Conservation (phyloP, 2,329 filamentous ascomycete species). For the Epichloe sp. region DNA sequence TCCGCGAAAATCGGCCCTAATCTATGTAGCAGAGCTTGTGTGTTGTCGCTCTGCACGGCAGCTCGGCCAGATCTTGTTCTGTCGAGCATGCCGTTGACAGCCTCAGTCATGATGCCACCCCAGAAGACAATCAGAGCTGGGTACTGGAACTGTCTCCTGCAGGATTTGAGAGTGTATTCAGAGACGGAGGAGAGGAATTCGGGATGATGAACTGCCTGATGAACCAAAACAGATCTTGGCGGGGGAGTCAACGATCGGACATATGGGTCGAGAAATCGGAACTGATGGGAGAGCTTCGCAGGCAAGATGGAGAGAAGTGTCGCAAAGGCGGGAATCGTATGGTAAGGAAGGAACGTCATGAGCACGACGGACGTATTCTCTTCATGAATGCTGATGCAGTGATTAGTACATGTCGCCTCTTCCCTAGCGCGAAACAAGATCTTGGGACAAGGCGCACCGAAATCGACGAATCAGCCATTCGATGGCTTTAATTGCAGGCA, state of each 20-base stretch:
- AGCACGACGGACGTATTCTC: constrained; percentile 70
- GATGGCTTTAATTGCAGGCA: constrained; percentile 77
- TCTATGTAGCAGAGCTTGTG: constrained; percentile 61
- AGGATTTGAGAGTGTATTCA: constrained; percentile 62
- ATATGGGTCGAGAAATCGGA: constrained; percentile 80
- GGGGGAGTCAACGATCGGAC: constrained; percentile 66
- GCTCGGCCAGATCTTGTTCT: constrained; percentile 61
- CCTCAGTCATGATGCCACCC: constrained; percentile 77
- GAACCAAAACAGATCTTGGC: constrained; percentile 69
- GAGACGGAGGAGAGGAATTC: constrained; percentile 67
- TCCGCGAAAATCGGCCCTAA: constrained; percentile 60
- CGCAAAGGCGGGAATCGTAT: constrained; percentile 71
- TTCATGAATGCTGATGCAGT: constrained; percentile 60
- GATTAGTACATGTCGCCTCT: constrained; percentile 2
- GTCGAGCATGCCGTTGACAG: constrained; percentile 72
- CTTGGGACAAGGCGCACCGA: constrained; percentile 37
- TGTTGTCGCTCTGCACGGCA: constrained; percentile 64
- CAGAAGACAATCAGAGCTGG: constrained; percentile 76
- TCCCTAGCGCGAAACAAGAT: not conserved
- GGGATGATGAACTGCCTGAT: constrained; percentile 67
- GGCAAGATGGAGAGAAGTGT: constrained; percentile 82
- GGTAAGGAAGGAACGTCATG: constrained; percentile 84
- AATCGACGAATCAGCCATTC: constrained; percentile 94
- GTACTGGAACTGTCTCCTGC: constrained; percentile 59
- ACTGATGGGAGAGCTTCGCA: constrained; percentile 55